phyloP scores from a whole-genome alignment of 1,284 basidiomycete species.

The Tremellales sp. region DNA sequence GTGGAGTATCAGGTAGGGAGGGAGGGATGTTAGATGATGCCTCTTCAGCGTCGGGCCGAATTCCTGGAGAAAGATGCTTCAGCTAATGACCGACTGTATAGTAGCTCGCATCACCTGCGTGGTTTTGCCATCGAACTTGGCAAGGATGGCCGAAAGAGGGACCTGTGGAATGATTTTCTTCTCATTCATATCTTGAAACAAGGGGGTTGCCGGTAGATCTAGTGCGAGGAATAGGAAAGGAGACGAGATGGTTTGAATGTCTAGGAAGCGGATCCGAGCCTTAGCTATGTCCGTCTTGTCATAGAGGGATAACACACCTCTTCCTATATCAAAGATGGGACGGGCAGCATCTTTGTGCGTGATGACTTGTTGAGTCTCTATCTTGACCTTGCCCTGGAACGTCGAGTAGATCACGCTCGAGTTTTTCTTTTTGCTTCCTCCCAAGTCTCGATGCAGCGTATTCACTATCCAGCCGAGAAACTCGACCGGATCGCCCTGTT shows the following conservation, averaged over 20 bases:
- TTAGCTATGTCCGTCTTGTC: constrained; percentile 8
- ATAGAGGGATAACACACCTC: constrained; percentile 58
- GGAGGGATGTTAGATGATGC: constrained; percentile 82
- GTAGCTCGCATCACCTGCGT: constrained; percentile 63
- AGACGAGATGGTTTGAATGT: constrained; percentile 77
- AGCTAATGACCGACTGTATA: constrained; percentile 3
- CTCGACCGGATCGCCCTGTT: constrained; percentile 93
- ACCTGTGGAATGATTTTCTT: constrained; percentile 99
- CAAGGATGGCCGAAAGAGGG: constrained; percentile 80
- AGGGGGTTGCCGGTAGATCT: constrained; percentile 90
- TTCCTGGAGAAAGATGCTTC: constrained; percentile 55
- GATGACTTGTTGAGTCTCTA: constrained; percentile 91
- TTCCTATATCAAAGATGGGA: constrained; percentile 83
- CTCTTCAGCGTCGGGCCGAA: constrained; percentile 77
- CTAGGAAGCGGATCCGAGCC: constrained; percentile 52
- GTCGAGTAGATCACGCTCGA: constrained; percentile 88
- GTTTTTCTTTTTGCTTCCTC: constrained; percentile 77
- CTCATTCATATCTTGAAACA: constrained; percentile 91
- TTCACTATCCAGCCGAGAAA: constrained; percentile 96
- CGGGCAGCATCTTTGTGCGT: constrained; percentile 70
- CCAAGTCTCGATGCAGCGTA: constrained; percentile 83
- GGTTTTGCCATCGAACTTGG: constrained; percentile 90
- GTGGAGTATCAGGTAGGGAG: constrained; percentile 89
- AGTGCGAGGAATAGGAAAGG: constrained; percentile 95
- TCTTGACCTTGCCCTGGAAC: constrained; percentile 89